Evolutionary conservation across 495 filamentous ascomycete species (phyloP), one percentile per base, ranked within the genome.

Genomic region (Aspergillus incahuasiensis): DNA sequence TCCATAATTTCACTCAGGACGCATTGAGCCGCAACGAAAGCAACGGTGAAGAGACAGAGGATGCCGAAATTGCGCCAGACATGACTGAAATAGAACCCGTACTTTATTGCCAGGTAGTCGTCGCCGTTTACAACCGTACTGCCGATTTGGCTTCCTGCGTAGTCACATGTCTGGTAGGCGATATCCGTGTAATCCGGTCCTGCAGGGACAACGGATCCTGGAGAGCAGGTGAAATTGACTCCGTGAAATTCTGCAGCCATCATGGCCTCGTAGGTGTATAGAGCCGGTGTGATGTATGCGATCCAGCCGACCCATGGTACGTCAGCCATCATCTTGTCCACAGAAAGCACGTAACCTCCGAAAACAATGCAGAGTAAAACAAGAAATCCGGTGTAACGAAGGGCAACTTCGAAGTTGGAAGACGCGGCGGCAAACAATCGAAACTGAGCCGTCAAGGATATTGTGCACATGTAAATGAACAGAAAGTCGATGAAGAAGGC

Each of bases 61-160:
- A 89, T 79, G 0, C 83, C 85, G 55, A 86, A 76, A 54, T 87
- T 86, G 24, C 84, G 72, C 85, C 85, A 87, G 0, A 87, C 69
- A 57, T 87, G 76, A 11, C 65, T 70, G 42, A 77, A 75, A 18
- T 71, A 69, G 51, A 86, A 87, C 0, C 63, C 70, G 51, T 76
- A 87, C n/a, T 78, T 74, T 2, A 64, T 60, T 5, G 74, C 60
- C 30, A 85, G 70, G 53, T 82, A 85, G 25, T 74, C 70, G 22
- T 74, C 76, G 11, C 83, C 81, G 48, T 62, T 68, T 2, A 88
- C 80, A 9, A 71, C 39, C 0, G 68, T 75, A 15, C 73, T 72
- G 0, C 86, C 77, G 5, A 74, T 67, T 52, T 72, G 48, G 34
- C 79, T 78, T 28, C 79, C 79, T 51, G 73, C 61, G 22, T 87